phyloP scores from a whole-genome alignment of 371 early-diverging fungal species.

The Syncephalastrum sp. region DNA sequence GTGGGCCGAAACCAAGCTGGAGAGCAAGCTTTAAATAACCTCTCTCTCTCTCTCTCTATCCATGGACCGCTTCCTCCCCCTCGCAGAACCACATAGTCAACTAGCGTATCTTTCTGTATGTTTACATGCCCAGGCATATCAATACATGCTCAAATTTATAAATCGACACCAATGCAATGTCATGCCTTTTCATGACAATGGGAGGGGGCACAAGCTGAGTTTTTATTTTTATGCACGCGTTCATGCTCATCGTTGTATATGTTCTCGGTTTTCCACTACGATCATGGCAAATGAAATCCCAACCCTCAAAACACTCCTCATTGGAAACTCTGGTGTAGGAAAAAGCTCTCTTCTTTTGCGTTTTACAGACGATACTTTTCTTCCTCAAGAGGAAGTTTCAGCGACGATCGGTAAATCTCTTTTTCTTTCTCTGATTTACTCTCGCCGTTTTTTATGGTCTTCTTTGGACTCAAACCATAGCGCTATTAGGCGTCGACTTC shows the following conservation, averaged over 20 bases:
- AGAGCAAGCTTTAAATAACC: slow-evolving; percentile 8
- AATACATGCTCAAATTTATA: too few species aligned
- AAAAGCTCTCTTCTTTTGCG: slow-evolving; percentile 96
- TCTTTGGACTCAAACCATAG: background rate
- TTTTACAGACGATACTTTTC: slow-evolving; percentile 97
- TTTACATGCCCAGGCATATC: too few species aligned
- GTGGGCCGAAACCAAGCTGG: slow-evolving; percentile 5
- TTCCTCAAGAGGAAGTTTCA: slow-evolving; percentile 88
- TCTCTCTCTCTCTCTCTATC: too few species aligned
- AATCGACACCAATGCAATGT: too few species aligned
- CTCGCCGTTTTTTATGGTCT: slow-evolving; percentile 1
- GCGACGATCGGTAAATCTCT: slow-evolving; percentile 90
- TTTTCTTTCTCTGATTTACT: background rate
- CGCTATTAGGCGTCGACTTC: slow-evolving; percentile 94
- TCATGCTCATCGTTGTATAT: too few species aligned
- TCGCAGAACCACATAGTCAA: too few species aligned
- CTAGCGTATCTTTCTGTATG: too few species aligned
- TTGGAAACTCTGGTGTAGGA: slow-evolving; percentile 99
- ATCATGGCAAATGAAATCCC: slow-evolving; percentile 27
- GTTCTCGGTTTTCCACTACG: slow-evolving; percentile 4
- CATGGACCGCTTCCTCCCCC: too few species aligned
- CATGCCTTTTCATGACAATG: background rate
- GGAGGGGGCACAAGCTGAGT: background rate
- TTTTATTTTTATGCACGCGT: background rate
- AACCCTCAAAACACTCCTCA: slow-evolving; percentile 95